A percentile compares a stretch with the other conserved stretches of the same genome.
Conservation (phyloP, 2,329 filamentous ascomycete genomes). For the Colletotrichum agaves region DNA sequence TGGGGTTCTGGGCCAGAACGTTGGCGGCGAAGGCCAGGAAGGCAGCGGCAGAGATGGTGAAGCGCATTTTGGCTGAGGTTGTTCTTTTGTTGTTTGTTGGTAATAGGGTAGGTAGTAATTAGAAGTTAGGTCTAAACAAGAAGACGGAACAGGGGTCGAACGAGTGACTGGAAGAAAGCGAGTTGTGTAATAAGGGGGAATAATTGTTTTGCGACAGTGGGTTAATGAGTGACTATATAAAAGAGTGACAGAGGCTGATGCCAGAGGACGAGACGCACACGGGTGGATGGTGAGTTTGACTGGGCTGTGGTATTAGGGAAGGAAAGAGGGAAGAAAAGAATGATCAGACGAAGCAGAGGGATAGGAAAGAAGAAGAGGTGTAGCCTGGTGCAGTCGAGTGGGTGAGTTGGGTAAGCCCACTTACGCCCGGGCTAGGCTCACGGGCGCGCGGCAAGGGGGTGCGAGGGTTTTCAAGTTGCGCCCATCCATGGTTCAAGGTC, state of each 20-base stretch:
- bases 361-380: constrained; percentile 31
- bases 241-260: constrained; percentile 37
- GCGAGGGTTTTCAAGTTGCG: background rate
- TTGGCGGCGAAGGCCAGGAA: constrained; percentile 63
- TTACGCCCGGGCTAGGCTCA: constrained; percentile 19
- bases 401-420: constrained; percentile 13
- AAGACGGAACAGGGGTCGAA: constrained; percentile 26
- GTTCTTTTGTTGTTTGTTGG: constrained; percentile 32
- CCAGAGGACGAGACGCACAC: constrained; percentile 33
- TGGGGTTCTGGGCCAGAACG: constrained; percentile 63
- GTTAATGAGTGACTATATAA: constrained; percentile 38
- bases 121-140: constrained; percentile 28
- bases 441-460: constrained; percentile 36
- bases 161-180: constrained; percentile 34
- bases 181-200: constrained; percentile 19
- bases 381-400: constrained; percentile 24
- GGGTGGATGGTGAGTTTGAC: constrained; percentile 1
- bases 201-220: constrained; percentile 29
- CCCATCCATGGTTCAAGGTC: constrained; percentile 12
- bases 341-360: constrained; percentile 32
- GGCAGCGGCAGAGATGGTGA: constrained; percentile 58
- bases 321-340: constrained; percentile 31
- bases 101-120: constrained; percentile 11
- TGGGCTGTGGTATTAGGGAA: constrained; percentile 29
- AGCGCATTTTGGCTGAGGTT: constrained; percentile 62